These are phyloP conservation scores for Mortierella sp. DNA, from an alignment of 371 early-diverging fungal genomes.

Conservation along the genomic window DNA sequence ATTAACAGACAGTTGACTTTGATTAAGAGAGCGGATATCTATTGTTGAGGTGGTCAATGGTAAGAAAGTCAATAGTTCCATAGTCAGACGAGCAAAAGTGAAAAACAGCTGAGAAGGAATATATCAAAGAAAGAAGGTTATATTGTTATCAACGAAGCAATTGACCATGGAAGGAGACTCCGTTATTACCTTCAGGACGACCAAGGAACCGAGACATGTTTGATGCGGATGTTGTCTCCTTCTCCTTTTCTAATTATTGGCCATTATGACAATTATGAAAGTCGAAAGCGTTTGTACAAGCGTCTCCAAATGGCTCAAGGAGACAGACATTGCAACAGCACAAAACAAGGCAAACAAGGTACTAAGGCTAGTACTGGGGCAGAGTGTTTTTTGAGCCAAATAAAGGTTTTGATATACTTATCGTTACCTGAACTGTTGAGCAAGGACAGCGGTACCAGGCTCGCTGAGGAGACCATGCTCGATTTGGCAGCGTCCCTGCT, in stretches of 20 bases:
- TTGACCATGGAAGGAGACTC: not conserved
- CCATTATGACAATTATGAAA: conserved; percentile 1
- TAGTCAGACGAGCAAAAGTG: not conserved
- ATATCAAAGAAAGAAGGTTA: not conserved
- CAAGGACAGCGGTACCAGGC: not conserved
- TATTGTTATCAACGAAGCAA: not conserved
- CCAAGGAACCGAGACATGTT: conserved; percentile 11
- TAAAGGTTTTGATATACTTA: not conserved
- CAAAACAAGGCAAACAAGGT: not conserved
- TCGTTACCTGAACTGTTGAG: conserved; percentile 5
- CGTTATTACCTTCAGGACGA: conserved; percentile 22
- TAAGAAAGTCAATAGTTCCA: not conserved
- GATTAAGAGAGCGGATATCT: conserved; percentile 10
- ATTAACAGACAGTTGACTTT: conserved; percentile 18
- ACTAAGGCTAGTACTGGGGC: not conserved
- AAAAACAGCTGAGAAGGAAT: not conserved
- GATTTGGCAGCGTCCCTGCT: not conserved
- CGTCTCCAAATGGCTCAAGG: not conserved
- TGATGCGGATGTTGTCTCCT: conserved; percentile 6
- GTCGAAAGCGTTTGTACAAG: not conserved
- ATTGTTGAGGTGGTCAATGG: not conserved
- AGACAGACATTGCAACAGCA: conserved; percentile 2
- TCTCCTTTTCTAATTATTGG: conserved; percentile 29
- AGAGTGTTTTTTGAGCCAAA: not conserved
- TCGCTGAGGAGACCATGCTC: not conserved